A percentile compares a stretch with the other conserved stretches of the same genome.
Evolutionary conservation across 805 yeast genomes (phyloP).

Genomic region (Kodamaea kaohsiungensis): DNA sequence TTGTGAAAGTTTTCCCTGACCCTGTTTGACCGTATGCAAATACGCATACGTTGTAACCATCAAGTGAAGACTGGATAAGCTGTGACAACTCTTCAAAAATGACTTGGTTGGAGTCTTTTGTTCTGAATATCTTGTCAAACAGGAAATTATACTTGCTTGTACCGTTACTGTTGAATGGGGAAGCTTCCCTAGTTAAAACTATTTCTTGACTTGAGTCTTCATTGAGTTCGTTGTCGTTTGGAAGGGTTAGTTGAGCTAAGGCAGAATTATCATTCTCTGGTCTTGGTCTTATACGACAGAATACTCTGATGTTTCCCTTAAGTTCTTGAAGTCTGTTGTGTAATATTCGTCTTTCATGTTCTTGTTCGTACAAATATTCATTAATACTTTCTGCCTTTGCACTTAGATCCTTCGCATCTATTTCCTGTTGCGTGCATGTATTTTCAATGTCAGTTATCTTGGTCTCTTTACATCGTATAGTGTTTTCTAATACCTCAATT

Average conservation of each 20-base stretch:
- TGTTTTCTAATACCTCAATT: conserved; percentile 15
- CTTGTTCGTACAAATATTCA: conserved; percentile 47
- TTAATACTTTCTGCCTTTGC: conserved; percentile 16
- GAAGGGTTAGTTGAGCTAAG: conserved; percentile 16
- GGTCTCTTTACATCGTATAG: conserved; percentile 11
- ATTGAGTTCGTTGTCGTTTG: conserved; percentile 27
- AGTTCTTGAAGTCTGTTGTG: conserved; percentile 81
- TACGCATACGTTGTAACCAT: conserved; percentile 89
- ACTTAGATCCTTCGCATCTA: conserved; percentile 8
- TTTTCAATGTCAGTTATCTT: conserved; percentile 11
- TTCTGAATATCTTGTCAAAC: conserved; percentile 78
- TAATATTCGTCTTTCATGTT: conserved; percentile 56
- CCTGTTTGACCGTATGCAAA: conserved; percentile 96
- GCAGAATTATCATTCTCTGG: conserved; percentile 44
- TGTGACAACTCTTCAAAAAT: conserved; percentile 86
- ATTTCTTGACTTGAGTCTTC: conserved; percentile 39
- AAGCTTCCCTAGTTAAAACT: neutral
- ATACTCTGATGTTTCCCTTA: conserved; percentile 90
- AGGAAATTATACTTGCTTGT: conserved; percentile 43
- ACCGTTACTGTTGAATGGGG: conserved; percentile 5
- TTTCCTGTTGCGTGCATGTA: conserved; percentile 6
- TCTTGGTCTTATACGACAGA: conserved; percentile 83
- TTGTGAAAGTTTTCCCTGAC: conserved; percentile 91
- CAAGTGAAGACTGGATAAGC: conserved; percentile 71
- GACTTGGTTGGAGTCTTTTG: conserved; percentile 52